Base-by-base conservation (phyloP, 495 filamentous ascomycete genomes). In the Ascodesmis nigricans region DNA sequence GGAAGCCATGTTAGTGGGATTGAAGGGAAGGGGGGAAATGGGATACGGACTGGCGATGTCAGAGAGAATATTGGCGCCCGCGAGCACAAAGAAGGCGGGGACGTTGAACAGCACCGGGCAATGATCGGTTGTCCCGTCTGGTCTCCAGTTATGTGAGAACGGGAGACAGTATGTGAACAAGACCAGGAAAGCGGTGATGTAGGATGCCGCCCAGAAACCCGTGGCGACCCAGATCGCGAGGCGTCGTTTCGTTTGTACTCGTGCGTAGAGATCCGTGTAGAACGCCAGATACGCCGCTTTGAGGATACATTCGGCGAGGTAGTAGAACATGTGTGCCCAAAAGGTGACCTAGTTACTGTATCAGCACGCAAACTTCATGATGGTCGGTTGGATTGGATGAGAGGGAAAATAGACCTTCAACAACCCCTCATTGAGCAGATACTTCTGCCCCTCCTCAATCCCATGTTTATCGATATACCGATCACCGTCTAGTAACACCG, bases 231-330 rank as follows among this genome's bases (percentile, higher is more conserved):
- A 31, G n/a, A 13, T 13, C 10, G 29, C 29, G 16, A 31, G 9
- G 9, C 29, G 9, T 8, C 16, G 29, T 9, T 18, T 13, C 10
- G 16, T 18, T 16, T 31, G 29, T 9, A 18, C 17, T 13, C 29
- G 10, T 10, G 16, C 9, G 29, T 13, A 31, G 6, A 31, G n/a
- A 13, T 31, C n/a, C 29, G 29, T 16, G 29, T 31, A 31, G 29
- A 31, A 31, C 10, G 29, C 29, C 10, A 31, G 29, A 16, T 31
- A 31, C 10, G 29, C 29, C 9, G n/a, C 29, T 16, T 31, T 31
- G n/a, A 31, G 16, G 9, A 18, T 16, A 18, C 29, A 31, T 16
- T 13, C n/a, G 9, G 29, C 29, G n/a, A 31, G 9, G 16, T 31
- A 31, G 29, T 31, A 31, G n/a, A 18, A 11, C 29, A 31, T 9